Evolutionary conservation across 768 basidiomycete genomes (phyloP), one percentile per base, ranked within the genome.

Genomic region (Leccinum incarnatum): DNA sequence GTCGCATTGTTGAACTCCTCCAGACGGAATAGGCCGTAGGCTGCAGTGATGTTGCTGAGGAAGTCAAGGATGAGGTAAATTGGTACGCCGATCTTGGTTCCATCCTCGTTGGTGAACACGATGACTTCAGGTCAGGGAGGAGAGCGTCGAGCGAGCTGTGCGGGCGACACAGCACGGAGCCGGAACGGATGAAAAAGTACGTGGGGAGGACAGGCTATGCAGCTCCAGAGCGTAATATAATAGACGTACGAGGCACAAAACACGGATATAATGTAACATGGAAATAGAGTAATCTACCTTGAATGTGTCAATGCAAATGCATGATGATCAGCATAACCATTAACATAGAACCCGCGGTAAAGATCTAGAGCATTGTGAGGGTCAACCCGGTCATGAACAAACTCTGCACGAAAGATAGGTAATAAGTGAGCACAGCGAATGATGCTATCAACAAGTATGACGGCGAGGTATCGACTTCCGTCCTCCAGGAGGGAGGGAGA

Each of bases 1-100:
- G 56, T 9, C 23, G 53, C 57, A 7, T 1, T 3, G 30, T 64
- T 63, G 19, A 63, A 63, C 29, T 48, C 23, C 1, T 48, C 12
- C 15, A 23, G 27, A 49, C 55, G 61, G 53, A 66, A 66, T 17
- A 66, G 34, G 48, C 51, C 56, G 2, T 69, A 66, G 3, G 52
- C 67, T 0, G 65, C 65, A 17, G 53, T 4, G n/a, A 65, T 69
- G 57, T 68, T 68, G 56, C 67, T 51, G 51, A 68, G 57, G 10
- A 66, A 5, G 47, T 68, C 65, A 23, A 69, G 42, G 36, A 62
- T 11, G 25, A 63, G 60, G 17, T 42, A 59, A n/a, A 69, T 30
- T 0, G 62, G 67, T 4, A 61, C 60, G 17, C 62, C 67, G 11
- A 68, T 21, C 47, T 36, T 36, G 34, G 14, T 14, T 36, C 5